phyloP scores from a whole-genome alignment of 805 yeast species.

The Teunomyces kruisii region DNA sequence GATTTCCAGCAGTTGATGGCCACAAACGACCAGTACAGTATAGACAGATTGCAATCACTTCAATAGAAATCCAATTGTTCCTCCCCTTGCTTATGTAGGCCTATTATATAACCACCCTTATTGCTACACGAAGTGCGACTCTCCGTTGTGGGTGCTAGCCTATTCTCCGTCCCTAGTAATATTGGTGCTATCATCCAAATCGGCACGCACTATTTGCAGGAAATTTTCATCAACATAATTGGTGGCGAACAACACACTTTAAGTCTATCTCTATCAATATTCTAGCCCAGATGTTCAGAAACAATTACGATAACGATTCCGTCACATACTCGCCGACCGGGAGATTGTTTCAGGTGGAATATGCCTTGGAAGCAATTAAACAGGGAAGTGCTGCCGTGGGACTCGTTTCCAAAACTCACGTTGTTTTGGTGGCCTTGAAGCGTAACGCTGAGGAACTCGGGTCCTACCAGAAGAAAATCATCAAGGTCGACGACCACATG shows the following conservation, averaged over 20 bases:
- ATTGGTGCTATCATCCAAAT: no score
- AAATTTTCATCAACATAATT: slow-evolving; percentile 1
- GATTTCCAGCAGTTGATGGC: slow-evolving; percentile 37
- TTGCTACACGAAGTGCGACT: no score
- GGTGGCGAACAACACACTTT: slow-evolving; percentile 3
- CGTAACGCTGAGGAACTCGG: slow-evolving; percentile 97
- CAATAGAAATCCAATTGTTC: neutral
- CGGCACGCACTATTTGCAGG: slow-evolving; percentile 3
- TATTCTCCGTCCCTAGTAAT: no score
- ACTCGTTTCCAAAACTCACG: slow-evolving; percentile 78
- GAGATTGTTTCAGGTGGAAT: slow-evolving; percentile 83
- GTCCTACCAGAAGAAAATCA: slow-evolving; percentile 91
- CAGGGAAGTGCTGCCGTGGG: slow-evolving; percentile 99
- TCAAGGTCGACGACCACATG: slow-evolving; percentile 88
- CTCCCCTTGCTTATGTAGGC: no score
- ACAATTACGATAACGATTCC: slow-evolving; percentile 97
- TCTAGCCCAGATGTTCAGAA: slow-evolving; percentile 70
- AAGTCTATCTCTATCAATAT: neutral
- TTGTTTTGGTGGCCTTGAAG: slow-evolving; percentile 89
- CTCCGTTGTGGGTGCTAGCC: no score
- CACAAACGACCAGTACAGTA: slow-evolving; percentile 35
- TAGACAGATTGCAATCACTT: slow-evolving; percentile 26
- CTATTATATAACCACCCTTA: no score
- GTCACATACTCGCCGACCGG: slow-evolving; percentile 97
- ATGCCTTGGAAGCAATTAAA: slow-evolving; percentile 92